Conservation (phyloP, 2,329 filamentous ascomycete species). For the Lizonia empirigonia region DNA sequence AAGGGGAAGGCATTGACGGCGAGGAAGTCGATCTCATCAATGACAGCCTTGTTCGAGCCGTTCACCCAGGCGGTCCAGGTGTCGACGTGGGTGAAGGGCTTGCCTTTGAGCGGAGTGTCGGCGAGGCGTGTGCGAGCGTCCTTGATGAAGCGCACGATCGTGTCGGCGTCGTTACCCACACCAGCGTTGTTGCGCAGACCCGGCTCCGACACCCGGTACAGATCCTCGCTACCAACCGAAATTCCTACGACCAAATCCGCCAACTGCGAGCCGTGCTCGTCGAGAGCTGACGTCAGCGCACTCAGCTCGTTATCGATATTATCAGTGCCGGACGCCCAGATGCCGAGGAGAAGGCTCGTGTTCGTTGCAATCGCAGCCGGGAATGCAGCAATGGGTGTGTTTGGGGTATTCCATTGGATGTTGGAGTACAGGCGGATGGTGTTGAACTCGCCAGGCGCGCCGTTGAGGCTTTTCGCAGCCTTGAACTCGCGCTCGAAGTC, state of each 20-base stretch:
- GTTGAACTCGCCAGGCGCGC: constrained; percentile 68
- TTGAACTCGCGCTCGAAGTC: constrained; percentile 75
- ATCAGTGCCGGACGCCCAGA: constrained; percentile 60
- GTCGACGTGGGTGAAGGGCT: constrained; percentile 52
- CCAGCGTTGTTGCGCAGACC: constrained; percentile 68
- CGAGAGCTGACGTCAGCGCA: constrained; percentile 40
- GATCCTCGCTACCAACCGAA: constrained; percentile 47
- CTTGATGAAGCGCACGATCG: constrained; percentile 64
- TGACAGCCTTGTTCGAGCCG: constrained; percentile 42
- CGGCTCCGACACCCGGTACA: constrained; percentile 74
- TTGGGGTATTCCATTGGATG: constrained; percentile 69
- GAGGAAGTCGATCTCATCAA: constrained; percentile 46
- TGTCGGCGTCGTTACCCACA: constrained; percentile 65
- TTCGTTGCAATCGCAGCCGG: constrained; percentile 44
- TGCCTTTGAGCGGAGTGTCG: constrained; percentile 62
- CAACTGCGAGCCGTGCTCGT: constrained; percentile 56
- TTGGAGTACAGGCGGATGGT: constrained; percentile 75
- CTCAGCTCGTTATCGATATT: constrained; percentile 44
- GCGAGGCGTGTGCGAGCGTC: constrained; percentile 57
- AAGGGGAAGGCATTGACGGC: constrained; percentile 48
- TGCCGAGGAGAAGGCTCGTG: constrained; percentile 46
- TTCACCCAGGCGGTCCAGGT: constrained; percentile 48
- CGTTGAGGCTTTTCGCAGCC: constrained; percentile 65
- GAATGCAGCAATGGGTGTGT: constrained; percentile 63
- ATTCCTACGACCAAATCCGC: constrained; percentile 50